These are phyloP conservation scores for Pseudogymnoascus sp. DNA, from an alignment of 2,329 filamentous ascomycete species.

Conservation along the genomic window DNA sequence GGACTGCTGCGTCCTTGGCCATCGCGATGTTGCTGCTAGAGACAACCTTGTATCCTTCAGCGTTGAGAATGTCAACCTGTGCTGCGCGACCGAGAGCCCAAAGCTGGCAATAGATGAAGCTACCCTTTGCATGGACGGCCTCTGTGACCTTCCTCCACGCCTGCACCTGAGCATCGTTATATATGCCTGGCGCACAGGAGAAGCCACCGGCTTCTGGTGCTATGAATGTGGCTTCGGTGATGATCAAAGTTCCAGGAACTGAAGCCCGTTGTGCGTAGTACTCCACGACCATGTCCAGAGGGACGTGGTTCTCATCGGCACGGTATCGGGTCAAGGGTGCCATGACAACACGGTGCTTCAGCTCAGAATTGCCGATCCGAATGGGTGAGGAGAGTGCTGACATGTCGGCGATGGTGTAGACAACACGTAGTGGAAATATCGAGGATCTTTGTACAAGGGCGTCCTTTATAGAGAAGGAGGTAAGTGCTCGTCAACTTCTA, in stretches of 20 bases:
- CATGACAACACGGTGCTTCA: conserved; percentile 41
- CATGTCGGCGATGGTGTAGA: conserved; percentile 12
- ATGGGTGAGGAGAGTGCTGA: conserved; percentile 35
- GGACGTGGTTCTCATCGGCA: conserved; percentile 38
- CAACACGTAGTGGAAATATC: too few species aligned
- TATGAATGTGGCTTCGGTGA: conserved; percentile 51
- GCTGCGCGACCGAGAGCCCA: conserved; percentile 53
- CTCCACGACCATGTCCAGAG: conserved; percentile 35
- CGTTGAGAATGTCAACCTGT: conserved; percentile 11
- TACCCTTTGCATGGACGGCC: conserved; percentile 54
- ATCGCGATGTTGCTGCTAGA: conserved; percentile 18
- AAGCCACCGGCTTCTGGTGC: conserved; percentile 39
- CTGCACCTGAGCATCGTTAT: conserved; percentile 45
- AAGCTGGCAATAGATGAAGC: conserved; percentile 54
- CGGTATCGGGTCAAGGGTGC: conserved; percentile 41
- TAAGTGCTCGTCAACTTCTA: not conserved
- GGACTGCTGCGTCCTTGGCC: conserved; percentile 20
- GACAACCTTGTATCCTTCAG: not conserved
- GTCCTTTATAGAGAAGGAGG: not conserved
- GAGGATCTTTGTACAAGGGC: not conserved
- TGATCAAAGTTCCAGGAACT: conserved; percentile 45
- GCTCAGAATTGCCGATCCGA: conserved; percentile 32
- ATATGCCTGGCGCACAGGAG: conserved; percentile 49
- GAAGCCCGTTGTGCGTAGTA: conserved; percentile 47
- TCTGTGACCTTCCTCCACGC: conserved; percentile 54